Base-by-base conservation (phyloP, 257 asterid species). In the Solanum rostratum region DNA sequence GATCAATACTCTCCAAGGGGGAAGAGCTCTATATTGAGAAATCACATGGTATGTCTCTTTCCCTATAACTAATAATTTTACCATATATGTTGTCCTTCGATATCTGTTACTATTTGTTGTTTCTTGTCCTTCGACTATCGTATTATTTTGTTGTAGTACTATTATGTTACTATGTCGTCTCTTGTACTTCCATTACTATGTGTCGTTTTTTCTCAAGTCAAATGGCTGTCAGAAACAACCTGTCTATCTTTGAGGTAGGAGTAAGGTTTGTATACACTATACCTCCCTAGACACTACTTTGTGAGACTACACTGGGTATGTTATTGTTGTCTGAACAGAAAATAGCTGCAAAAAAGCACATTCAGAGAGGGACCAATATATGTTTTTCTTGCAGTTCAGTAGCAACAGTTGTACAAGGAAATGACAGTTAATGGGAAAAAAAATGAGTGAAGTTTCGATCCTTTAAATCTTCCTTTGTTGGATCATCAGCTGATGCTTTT, bases 1-100 rank as follows among this genome's bases (percentile, higher is more conserved):
- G 91, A 88, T 89, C 91, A 73, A 80, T 92, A 82, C 92, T 95
- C 80, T 92, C 92, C 60, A 94, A 90, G 87, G 97, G 99, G 39
- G 88, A 93, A 41, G 90, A 92, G 85, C 91, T 95, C 70, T 85
- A 88, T 69, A 81, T 93, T 68, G 95, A 92, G 90, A 90, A 88
- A 82, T 24, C 92, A 55, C 97, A 93, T 79, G 99, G 98, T 95
- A 94, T 59, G 87, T 82, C 27, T 2, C 43, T 52, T 54, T 20
- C 13, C 5, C 79, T 10, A 19, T 4, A 83, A 50, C 27, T 60
- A 39, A 45, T 55, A 18, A 60, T 57, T 33, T 11, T 59, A 55
- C 14, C 10, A 45, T 24, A 46, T 6, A 71, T 50, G 27, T 12
- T 30, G 33, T 20, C 73, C 65, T 57, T 57, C 7, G 29, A 57